Conservation (phyloP, 495 filamentous ascomycete genomes). For the Annulohypoxylon stygium region DNA sequence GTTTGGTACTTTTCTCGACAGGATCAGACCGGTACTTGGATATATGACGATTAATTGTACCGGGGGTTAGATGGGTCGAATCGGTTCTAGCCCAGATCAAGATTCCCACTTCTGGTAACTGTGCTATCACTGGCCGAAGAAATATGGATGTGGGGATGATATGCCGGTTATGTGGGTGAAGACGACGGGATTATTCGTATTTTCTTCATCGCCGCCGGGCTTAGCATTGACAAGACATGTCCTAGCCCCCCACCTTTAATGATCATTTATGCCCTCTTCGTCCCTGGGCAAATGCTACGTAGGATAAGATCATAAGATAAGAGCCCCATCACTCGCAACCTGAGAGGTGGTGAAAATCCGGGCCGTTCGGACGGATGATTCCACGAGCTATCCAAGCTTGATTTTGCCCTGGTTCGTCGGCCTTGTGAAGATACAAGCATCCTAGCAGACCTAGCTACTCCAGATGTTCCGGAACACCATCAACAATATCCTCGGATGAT, state of each 20-base stretch:
- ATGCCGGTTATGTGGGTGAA: slow-evolving; percentile 48
- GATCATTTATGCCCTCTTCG: slow-evolving; percentile 4
- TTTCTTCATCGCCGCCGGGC: slow-evolving; percentile 17
- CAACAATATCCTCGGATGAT: slow-evolving; percentile 26
- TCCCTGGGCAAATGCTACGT: slow-evolving; percentile 20
- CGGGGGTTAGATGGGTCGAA: slow-evolving; percentile 15
- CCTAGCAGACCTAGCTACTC: slow-evolving; percentile 7
- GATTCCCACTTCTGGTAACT: slow-evolving; percentile 11
- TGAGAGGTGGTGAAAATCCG: slow-evolving; percentile 45
- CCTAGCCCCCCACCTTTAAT: slow-evolving; percentile 25
- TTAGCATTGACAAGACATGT: slow-evolving; percentile 20
- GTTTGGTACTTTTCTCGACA: neutral
- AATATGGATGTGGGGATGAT: slow-evolving; percentile 29
- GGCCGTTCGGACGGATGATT: slow-evolving; percentile 49
- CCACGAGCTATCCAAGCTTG: slow-evolving; percentile 21
- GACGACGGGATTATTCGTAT: slow-evolving; percentile 38
- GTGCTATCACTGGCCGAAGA: slow-evolving; percentile 17
- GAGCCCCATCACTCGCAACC: slow-evolving; percentile 15
- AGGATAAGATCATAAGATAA: slow-evolving; percentile 18
- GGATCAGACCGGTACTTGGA: neutral
- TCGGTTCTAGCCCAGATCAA: slow-evolving; percentile 24
- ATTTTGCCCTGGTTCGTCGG: slow-evolving; percentile 4
- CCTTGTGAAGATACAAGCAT: slow-evolving; percentile 6
- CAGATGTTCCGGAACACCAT: slow-evolving; percentile 15
- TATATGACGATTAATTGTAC: slow-evolving; percentile 8